Evolutionary conservation across 2,329 filamentous ascomycete species (phyloP), one percentile per base, ranked within the genome.

Genomic region (Chaetomium sp.): DNA sequence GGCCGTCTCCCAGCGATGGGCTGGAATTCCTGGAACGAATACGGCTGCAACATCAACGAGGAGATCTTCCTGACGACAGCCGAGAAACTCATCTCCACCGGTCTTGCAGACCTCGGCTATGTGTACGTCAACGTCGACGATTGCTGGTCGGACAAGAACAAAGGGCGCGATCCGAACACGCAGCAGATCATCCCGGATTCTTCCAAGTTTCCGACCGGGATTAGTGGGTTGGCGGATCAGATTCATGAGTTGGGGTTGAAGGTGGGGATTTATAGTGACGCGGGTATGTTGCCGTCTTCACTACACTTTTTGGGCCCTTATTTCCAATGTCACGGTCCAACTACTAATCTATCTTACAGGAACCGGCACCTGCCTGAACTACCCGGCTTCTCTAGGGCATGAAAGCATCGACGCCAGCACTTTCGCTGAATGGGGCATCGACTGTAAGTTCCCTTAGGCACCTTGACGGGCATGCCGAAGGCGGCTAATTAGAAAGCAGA

Each of bases 121-220:
- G 67, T 76, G 19, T 82, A 84, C 53, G 75, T 85, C 54, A 80
- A 81, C 56, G 76, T 82, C 56, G 82, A 86, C 66, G 84, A 86
- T 64, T 85, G 82, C 69, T 87, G 78, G 79, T 74, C 74, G 6
- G 60, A 74, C 54, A 46, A 46, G 19, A 32, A 46, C 9, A 74
- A 78, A 59, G 60, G 63, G 19, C 71, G 78, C 5, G 71, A 79
- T 59, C 9, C 37, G 9, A 66, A 55, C 5, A 79, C 73, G 0
- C 61, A 70, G 1, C 68, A 75, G 42, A 72, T 82, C 4, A 65
- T 77, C 3, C 72, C 76, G 0, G 76, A 83, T 60, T 66, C 68
- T 0, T 64, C 60, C 2, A 79, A 76, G 55, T 87, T 86, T 56
- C 83, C 84, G 0, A 69, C 75, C 14, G 84, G 83, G 0, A 82